These are phyloP conservation scores for Clohesyomyces aquaticus DNA, from an alignment of 495 filamentous ascomycete species.

Conservation along the genomic window DNA sequence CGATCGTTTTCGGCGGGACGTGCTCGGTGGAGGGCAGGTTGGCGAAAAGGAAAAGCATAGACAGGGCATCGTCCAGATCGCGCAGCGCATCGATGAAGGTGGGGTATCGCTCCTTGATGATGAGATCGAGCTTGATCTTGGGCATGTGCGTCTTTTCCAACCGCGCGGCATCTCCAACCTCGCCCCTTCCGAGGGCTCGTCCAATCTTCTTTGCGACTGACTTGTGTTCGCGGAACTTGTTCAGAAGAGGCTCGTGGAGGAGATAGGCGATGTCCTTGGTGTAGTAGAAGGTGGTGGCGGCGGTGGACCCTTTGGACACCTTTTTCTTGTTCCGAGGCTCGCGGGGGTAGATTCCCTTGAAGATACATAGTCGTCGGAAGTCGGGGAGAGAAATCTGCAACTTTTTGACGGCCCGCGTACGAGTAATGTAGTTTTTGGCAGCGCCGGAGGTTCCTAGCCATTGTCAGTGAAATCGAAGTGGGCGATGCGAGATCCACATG, in stretches of 20 bases:
- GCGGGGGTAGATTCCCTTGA: constrained; percentile 97
- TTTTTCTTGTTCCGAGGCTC: constrained; percentile 97
- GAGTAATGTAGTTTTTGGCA: constrained; percentile 97
- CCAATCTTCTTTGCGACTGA: constrained; percentile 94
- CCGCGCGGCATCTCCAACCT: constrained; percentile 81
- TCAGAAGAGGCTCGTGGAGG: constrained; percentile 91
- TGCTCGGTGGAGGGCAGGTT: constrained; percentile 87
- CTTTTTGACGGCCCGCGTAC: constrained; percentile 95
- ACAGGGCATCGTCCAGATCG: constrained; percentile 95
- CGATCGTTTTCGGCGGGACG: constrained; percentile 90
- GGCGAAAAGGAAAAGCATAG: constrained; percentile 95
- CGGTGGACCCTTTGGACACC: constrained; percentile 85
- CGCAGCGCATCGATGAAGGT: constrained; percentile 93
- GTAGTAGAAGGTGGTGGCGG: constrained; percentile 97
- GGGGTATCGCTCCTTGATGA: constrained; percentile 96
- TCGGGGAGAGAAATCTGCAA: constrained; percentile 95
- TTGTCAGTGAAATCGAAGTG: too few relatives aligned
- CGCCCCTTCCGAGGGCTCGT: constrained; percentile 84
- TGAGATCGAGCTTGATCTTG: constrained; percentile 87
- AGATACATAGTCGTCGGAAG: constrained; percentile 97
- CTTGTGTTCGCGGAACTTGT: constrained; percentile 97
- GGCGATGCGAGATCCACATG: too few relatives aligned
- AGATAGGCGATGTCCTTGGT: constrained; percentile 98
- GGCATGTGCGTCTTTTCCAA: constrained; percentile 85
- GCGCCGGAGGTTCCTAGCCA: constrained; percentile 87